Conservation (phyloP, 2,329 filamentous ascomycete genomes). For the Penicillium polonicum region DNA sequence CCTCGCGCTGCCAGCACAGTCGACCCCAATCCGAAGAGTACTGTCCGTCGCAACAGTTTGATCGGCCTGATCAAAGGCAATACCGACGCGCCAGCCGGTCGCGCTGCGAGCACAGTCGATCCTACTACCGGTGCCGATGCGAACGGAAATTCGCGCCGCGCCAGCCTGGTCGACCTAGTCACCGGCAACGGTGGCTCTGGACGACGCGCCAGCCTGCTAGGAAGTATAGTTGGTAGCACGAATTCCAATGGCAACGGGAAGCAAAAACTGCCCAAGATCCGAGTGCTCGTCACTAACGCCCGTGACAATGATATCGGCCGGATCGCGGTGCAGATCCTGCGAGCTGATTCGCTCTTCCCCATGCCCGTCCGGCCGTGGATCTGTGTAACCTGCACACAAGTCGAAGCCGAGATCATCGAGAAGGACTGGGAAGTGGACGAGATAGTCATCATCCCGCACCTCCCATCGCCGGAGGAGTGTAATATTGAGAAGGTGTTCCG, state of each 20-base stretch:
- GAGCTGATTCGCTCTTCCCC: slow-evolving; percentile 35
- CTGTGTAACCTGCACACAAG: slow-evolving; percentile 35
- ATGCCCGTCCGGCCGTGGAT: slow-evolving; percentile 34
- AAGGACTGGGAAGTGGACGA: slow-evolving; percentile 35
- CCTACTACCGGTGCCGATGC: background rate
- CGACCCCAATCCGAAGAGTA: slow-evolving; percentile 1
- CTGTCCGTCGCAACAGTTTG: slow-evolving; percentile 6
- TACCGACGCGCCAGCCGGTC: background rate
- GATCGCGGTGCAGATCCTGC: slow-evolving; percentile 40
- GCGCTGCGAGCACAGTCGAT: background rate
- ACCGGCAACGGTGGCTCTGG: slow-evolving; percentile 4
- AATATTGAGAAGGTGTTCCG: slow-evolving; percentile 36
- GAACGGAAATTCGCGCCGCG: background rate
- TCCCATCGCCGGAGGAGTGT: slow-evolving; percentile 25
- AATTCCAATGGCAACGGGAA: slow-evolving; percentile 2
- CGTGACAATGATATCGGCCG: slow-evolving; percentile 38
- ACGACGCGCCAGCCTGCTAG: background rate
- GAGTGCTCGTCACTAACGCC: slow-evolving; percentile 42
- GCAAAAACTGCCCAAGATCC: slow-evolving; percentile 19
- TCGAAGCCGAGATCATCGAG: slow-evolving; percentile 30
- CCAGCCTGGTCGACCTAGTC: slow-evolving; percentile 2
- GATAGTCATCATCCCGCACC: slow-evolving; percentile 31
- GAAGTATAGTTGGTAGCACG: background rate
- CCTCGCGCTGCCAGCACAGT: background rate
- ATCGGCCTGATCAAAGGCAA: slow-evolving; percentile 1